phyloP scores from a whole-genome alignment of 371 early-diverging fungal species.

The Mortierella polycephala region DNA sequence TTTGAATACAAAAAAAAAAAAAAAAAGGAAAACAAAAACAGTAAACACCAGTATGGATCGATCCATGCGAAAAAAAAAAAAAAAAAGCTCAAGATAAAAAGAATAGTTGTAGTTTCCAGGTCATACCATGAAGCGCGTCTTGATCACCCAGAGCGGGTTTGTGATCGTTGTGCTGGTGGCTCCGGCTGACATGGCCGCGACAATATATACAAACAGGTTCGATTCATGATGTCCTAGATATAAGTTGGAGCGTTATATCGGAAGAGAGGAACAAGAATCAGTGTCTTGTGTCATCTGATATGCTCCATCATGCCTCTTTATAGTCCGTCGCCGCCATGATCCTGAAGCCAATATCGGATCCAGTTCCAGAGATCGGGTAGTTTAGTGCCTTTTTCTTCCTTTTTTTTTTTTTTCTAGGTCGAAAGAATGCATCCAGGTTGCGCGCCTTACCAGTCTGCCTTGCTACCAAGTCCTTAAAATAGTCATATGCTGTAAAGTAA shows the following conservation, averaged over 20 bases:
- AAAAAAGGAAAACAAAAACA: not conserved
- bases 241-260: not conserved
- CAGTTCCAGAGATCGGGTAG: too few species aligned
- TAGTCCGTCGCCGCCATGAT: too few species aligned
- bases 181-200: constrained; percentile 90
- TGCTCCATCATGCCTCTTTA: too few species aligned
- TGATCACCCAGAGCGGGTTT: constrained; percentile 95
- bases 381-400: too few species aligned
- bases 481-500: constrained; percentile 86
- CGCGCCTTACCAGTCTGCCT: constrained; percentile 27
- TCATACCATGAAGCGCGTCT: constrained; percentile 88
- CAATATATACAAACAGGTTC: constrained; percentile 79
- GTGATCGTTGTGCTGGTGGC: constrained; percentile 80
- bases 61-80: not conserved
- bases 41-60: too few species aligned
- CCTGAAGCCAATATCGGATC: too few species aligned
- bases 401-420: too few species aligned
- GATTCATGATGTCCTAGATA: constrained; percentile 57
- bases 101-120: not conserved
- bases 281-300: not conserved
- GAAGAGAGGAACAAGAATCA: not conserved
- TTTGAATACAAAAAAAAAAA: not conserved
- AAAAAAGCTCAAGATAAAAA: not conserved
- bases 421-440: not conserved
- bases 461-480: constrained; percentile 64